Evolutionary conservation across 1,284 basidiomycete species (phyloP), one percentile per base, ranked within the genome.

Genomic region (Ustilago xerochloae): DNA sequence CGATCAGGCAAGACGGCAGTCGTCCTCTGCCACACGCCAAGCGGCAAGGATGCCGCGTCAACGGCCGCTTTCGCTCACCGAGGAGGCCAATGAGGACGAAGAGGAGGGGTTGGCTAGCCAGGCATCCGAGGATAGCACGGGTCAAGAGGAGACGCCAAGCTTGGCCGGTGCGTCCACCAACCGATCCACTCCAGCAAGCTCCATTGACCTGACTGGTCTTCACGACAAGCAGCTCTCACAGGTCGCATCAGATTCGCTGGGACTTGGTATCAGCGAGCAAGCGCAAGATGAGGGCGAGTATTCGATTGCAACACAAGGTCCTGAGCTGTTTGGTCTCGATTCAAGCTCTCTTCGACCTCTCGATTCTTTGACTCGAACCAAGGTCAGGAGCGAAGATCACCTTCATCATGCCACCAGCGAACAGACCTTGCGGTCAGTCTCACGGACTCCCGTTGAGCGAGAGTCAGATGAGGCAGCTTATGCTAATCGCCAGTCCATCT

Each of bases 401-500:
- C 63, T 79, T 15, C 78, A 80, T 47, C 78, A 80, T 39, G 57
- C 64, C 22, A 63, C 76, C 18, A 78, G 76, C 45, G 77, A 78
- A 20, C 77, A 78, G 56, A 80, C 78, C 3, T 65, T 80, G 16
- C 65, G 78, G 5, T 80, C 78, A 0, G 67, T 69, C 3, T 66
- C 73, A 26, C 56, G 59, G n/a, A 41, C 22, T 7, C 57, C 60
- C 2, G 22, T 30, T 10, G 64, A 46, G 15, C 26, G 26, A 3
- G 39, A 15, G 0, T 39, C 61, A 12, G 55, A 41, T 32, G 61
- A 56, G 1, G 30, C 26, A 6, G 10, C 52, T 15, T 24, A 29
- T 20, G 56, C 30, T 38, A 41, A 26, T 4, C 24, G 43, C n/a
- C 32, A 41, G 43, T 60, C 52, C 4, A 26, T 63, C 15, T 18